Percentiles rank a stretch among this genome's conserved stretches.
These are phyloP conservation scores for Glaciozyma martinii DNA, from an alignment of 768 basidiomycete species.

Conservation along the genomic window DNA sequence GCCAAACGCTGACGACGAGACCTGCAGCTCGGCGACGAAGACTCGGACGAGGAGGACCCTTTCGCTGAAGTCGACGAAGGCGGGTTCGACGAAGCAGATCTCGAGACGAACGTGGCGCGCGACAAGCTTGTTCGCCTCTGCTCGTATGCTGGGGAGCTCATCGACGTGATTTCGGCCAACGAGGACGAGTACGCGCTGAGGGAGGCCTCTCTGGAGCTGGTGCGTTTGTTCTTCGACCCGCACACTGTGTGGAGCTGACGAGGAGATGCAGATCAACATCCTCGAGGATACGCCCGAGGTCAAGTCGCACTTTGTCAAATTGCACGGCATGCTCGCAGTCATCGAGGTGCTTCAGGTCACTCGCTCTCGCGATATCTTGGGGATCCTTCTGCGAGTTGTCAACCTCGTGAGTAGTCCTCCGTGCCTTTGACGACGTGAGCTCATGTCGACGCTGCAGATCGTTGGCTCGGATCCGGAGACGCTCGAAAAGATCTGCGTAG, in stretches of 20 bases:
- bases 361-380: slow-evolving; percentile 72
- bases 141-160: slow-evolving; percentile 67
- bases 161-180: slow-evolving; percentile 76
- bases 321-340: slow-evolving; percentile 91
- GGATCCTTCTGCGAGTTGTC: slow-evolving; percentile 77
- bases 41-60: slow-evolving; percentile 86
- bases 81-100: slow-evolving; percentile 45
- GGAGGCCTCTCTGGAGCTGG: slow-evolving; percentile 79
- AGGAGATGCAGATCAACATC: slow-evolving; percentile 40
- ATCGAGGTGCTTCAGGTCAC: slow-evolving; percentile 84
- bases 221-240: slow-evolving; percentile 48
- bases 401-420: slow-evolving; percentile 57
- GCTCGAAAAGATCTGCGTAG: slow-evolving; percentile 89
- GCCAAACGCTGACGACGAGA: background rate
- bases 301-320: slow-evolving; percentile 75
- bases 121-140: slow-evolving; percentile 87
- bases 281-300: slow-evolving; percentile 74
- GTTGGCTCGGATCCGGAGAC: slow-evolving; percentile 64
- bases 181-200: slow-evolving; percentile 66
- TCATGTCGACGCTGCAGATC: slow-evolving; percentile 37
- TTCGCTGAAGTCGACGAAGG: slow-evolving; percentile 69
- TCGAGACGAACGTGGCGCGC: slow-evolving; percentile 81
- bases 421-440: background rate
- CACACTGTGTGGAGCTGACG: slow-evolving; percentile 43
- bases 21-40: slow-evolving; percentile 63